Evolutionary conservation across 768 basidiomycete genomes (phyloP).

Genomic region (Nidularia pulvinata): DNA sequence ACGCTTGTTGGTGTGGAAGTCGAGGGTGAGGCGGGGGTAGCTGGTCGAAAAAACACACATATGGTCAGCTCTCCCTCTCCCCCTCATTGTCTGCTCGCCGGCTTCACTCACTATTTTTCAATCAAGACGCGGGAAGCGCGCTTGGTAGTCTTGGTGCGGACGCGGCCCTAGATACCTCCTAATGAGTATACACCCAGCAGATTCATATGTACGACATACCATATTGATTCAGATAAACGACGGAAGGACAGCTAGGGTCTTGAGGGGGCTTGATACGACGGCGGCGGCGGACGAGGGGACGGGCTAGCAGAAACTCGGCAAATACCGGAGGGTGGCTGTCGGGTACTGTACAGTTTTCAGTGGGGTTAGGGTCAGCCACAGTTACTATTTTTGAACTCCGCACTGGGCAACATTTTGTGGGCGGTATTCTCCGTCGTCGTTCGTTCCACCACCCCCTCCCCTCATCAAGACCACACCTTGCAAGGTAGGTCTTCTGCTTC

Average conservation of each 20-base stretch:
- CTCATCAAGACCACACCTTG: too few relatives aligned
- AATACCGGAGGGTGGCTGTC: too few relatives aligned
- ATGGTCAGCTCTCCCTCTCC: neutral
- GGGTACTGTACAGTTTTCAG: too few relatives aligned
- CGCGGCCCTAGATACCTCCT: slow-evolving; percentile 77
- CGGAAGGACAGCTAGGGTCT: too few relatives aligned
- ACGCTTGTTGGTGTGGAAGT: slow-evolving; percentile 99
- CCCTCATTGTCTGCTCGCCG: neutral
- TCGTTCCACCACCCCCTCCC: too few relatives aligned
- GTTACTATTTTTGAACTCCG: too few relatives aligned
- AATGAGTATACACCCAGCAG: neutral
- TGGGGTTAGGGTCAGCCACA: too few relatives aligned
- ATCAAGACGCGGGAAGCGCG: slow-evolving; percentile 98
- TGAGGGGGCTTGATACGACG: too few relatives aligned
- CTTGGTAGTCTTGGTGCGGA: slow-evolving; percentile 99
- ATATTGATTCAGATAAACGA: slow-evolving; percentile 36
- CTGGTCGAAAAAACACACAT: slow-evolving; percentile 43
- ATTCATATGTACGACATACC: slow-evolving; percentile 47
- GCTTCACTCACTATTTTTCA: slow-evolving; percentile 89
- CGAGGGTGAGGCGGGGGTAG: slow-evolving; percentile 98
- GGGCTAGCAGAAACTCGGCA: too few relatives aligned
- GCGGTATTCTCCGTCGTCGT: too few relatives aligned
- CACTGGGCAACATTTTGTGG: too few relatives aligned
- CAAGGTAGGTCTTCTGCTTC: slow-evolving; percentile 3
- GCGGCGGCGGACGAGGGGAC: too few relatives aligned